Evolutionary conservation across 116 monocot species (phyloP), one percentile per base, ranked within the genome.

Genomic region (Dioscorea cayenensis): DNA sequence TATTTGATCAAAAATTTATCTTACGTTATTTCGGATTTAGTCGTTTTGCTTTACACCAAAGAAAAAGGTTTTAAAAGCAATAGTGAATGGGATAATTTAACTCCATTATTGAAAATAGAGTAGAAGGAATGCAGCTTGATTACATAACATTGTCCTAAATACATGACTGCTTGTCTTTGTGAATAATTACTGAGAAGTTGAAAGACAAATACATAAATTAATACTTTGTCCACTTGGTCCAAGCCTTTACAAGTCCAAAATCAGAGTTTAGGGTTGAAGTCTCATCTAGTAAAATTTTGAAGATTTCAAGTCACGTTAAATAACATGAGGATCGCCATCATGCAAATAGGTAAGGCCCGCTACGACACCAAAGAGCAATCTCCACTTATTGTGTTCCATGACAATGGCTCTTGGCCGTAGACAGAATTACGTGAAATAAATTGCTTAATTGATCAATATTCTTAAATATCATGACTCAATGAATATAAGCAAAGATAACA

Each of bases 191-290:
- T n/a, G n/a, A n/a, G n/a, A n/a, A n/a, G n/a, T n/a, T n/a, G n/a
- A n/a, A n/a, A n/a, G n/a, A n/a, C n/a, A n/a, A n/a, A n/a, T n/a
- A 94, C 90, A 59, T 94, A 87, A 32, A 87, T 87, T n/a, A n/a
- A 9, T 77, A 75, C 37, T 90, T n/a, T n/a, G 90, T 28, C 94
- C 94, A 28, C 83, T 84, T 17, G 94, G 90, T 6, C 81, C 90
- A 36, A 94, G 81, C 49, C 87, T 94, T 2, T n/a, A 90, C 94
- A 36, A 94, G 89, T 21, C 90, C 94, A 69, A 94, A 94, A 70
- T 94, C 94, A 25, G 10, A 94, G 83, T 65, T 87, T 94, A 0
- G 94, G 83, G 55, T 87, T 85, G 77, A 85, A 94, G 7, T 85
- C 81, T 89, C 65, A 27, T 94, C 87, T 43, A 94, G 63, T 27